Conservation (phyloP, 768 basidiomycete species). For the Boletus sp. region DNA sequence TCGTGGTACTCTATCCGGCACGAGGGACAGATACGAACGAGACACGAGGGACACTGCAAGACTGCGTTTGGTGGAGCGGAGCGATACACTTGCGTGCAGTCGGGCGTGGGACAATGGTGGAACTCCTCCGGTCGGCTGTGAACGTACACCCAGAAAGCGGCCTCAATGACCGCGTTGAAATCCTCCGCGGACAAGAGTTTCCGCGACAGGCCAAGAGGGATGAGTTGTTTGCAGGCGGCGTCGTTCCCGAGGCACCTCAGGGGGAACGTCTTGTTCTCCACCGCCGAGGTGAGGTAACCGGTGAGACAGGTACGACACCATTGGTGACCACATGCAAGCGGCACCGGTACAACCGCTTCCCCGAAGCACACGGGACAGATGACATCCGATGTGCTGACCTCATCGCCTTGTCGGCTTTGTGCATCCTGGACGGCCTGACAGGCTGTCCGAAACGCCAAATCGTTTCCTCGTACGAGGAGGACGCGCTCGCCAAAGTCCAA, state of each 20-base stretch:
- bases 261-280: conserved; percentile 61
- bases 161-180: conserved; percentile 52
- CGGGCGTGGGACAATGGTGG: conserved; percentile 74
- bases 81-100: conserved; percentile 74
- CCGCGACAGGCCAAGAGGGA: conserved; percentile 52
- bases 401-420: conserved; percentile 30
- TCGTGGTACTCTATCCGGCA: conserved; percentile 65
- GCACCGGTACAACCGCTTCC: conserved; percentile 47
- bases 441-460: conserved; percentile 31
- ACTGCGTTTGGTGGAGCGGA: conserved; percentile 44
- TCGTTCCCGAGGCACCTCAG: conserved; percentile 68
- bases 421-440: conserved; percentile 43
- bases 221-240: conserved; percentile 52
- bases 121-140: conserved; percentile 59
- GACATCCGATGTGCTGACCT: conserved; percentile 13
- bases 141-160: conserved; percentile 60
- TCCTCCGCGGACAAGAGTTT: conserved; percentile 48
- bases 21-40: conserved; percentile 61
- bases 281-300: conserved; percentile 55
- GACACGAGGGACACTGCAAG: conserved; percentile 69
- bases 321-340: conserved; percentile 59
- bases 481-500: conserved; percentile 42
- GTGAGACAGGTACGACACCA: conserved; percentile 66
- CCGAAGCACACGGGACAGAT: conserved; percentile 72
- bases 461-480: conserved; percentile 57